Percentiles rank a stretch among this genome's conserved stretches.
phyloP scores from a whole-genome alignment of 2,329 filamentous ascomycete genomes.

The Neoascochyta sp. region DNA sequence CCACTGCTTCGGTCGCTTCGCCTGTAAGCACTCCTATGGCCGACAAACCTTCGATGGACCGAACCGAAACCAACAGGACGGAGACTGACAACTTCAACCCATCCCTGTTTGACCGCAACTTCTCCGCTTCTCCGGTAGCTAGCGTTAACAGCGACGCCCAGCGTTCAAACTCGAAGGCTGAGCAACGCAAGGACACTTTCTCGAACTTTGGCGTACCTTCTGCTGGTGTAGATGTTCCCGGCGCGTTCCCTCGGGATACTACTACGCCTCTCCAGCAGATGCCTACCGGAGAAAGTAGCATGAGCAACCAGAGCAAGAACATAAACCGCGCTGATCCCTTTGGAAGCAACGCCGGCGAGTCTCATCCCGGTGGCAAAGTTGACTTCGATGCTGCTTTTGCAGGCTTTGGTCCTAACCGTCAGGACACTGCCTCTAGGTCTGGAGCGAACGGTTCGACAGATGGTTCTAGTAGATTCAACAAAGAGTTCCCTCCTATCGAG shows the following conservation, averaged over 20 bases:
- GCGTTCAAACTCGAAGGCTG: conserved; percentile 30
- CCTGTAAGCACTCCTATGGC: conserved; percentile 53
- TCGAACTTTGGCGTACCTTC: conserved; percentile 36
- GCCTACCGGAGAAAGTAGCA: conserved; percentile 46
- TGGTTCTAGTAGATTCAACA: conserved; percentile 54
- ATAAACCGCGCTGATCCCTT: conserved; percentile 45
- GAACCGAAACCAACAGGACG: conserved; percentile 33
- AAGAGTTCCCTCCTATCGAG: conserved; percentile 92
- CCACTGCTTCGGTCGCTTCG: conserved; percentile 42
- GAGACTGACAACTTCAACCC: conserved; percentile 36
- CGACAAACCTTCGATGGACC: conserved; percentile 39
- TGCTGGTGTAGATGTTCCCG: conserved; percentile 40
- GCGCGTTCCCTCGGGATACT: conserved; percentile 46
- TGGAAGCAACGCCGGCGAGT: conserved; percentile 25
- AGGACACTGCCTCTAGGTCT: conserved; percentile 43
- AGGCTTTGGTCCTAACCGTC: conserved; percentile 59
- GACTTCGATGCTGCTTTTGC: conserved; percentile 86
- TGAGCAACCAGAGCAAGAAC: conserved; percentile 46
- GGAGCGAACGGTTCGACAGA: conserved; percentile 28
- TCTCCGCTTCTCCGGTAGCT: conserved; percentile 40
- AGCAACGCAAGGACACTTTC: conserved; percentile 42
- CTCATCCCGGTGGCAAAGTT: conserved; percentile 56
- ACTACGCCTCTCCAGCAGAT: conserved; percentile 47
- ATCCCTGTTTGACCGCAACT: conserved; percentile 37
- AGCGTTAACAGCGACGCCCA: conserved; percentile 40